Evolutionary conservation across 2,329 filamentous ascomycete genomes (phyloP).

Genomic region (Hymenoscyphus infarciens): DNA sequence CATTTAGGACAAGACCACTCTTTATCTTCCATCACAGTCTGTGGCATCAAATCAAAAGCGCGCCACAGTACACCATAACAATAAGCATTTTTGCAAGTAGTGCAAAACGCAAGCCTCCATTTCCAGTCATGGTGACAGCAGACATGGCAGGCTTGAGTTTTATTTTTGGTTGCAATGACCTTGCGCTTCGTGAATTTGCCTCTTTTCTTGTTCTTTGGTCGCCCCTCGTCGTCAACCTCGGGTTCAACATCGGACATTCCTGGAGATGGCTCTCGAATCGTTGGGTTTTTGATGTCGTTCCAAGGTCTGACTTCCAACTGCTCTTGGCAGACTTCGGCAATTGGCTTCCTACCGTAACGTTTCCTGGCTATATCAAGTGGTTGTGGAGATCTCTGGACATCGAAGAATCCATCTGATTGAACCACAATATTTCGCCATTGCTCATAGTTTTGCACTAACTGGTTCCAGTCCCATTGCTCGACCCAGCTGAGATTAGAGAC

Average conservation of each 20-base stretch:
- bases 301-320: conserved; percentile 77
- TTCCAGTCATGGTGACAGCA: conserved; percentile 75
- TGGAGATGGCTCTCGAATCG: conserved; percentile 27
- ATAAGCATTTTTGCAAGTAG: conserved; percentile 71
- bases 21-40: conserved; percentile 73
- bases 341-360: conserved; percentile 67
- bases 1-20: conserved; percentile 90
- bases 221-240: conserved; percentile 62
- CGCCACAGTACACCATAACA: conserved; percentile 93
- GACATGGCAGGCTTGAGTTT: conserved; percentile 69
- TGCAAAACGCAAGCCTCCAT: conserved; percentile 83
- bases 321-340: conserved; percentile 92
- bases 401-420: conserved; percentile 64
- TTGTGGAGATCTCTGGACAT: conserved; percentile 62
- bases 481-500: conserved; percentile 84
- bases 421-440: conserved; percentile 77
- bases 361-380: conserved; percentile 68
- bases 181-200: conserved; percentile 42
- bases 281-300: conserved; percentile 62
- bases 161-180: conserved; percentile 45
- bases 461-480: conserved; percentile 86
- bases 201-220: conserved; percentile 59
- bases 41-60: conserved; percentile 86
- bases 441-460: conserved; percentile 75
- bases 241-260: conserved; percentile 48